phyloP scores from a whole-genome alignment of 2,329 filamentous ascomycete species.

The Calonectria honghensis region DNA sequence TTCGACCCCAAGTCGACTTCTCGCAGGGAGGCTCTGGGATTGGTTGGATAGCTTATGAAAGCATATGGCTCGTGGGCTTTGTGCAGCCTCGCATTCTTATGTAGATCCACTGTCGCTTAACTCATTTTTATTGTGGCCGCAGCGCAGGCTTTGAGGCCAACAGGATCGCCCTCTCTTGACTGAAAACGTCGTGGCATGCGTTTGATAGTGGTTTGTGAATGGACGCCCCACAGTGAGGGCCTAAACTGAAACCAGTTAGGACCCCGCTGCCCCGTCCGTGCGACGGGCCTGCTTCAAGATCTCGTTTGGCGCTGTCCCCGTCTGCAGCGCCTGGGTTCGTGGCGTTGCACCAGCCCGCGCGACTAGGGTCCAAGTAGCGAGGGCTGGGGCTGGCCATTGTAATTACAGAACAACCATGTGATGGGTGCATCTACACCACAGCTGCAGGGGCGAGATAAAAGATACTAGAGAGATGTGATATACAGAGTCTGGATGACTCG shows the following conservation, averaged over 20 bases:
- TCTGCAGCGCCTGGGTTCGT: slow-evolving; percentile 51
- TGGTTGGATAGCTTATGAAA: slow-evolving; percentile 19
- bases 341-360: slow-evolving; percentile 46
- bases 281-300: slow-evolving; percentile 51
- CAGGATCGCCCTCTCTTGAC: slow-evolving; percentile 13
- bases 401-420: slow-evolving; percentile 22
- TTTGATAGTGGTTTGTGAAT: slow-evolving; percentile 29
- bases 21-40: slow-evolving; percentile 31
- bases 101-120: slow-evolving; percentile 1
- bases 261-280: slow-evolving; percentile 52
- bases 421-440: slow-evolving; percentile 24
- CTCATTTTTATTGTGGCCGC: not conserved
- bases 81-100: not conserved
- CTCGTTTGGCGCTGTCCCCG: slow-evolving; percentile 47
- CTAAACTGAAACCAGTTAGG: slow-evolving; percentile 45
- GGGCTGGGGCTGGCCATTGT: slow-evolving; percentile 13
- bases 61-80: not conserved
- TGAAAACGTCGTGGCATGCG: slow-evolving; percentile 25
- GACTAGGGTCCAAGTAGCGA: slow-evolving; percentile 25
- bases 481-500: not conserved
- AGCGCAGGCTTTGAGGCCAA: slow-evolving; percentile 19
- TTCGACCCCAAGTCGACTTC: slow-evolving; percentile 33
- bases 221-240: not conserved
- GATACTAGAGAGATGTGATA: slow-evolving; percentile 1
- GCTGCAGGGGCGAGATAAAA: slow-evolving; percentile 20